Percentiles rank a stretch among this genome's conserved stretches.
Evolutionary conservation across 371 early-diverging fungal genomes (phyloP).

Genomic region (Mucor saturninus): DNA sequence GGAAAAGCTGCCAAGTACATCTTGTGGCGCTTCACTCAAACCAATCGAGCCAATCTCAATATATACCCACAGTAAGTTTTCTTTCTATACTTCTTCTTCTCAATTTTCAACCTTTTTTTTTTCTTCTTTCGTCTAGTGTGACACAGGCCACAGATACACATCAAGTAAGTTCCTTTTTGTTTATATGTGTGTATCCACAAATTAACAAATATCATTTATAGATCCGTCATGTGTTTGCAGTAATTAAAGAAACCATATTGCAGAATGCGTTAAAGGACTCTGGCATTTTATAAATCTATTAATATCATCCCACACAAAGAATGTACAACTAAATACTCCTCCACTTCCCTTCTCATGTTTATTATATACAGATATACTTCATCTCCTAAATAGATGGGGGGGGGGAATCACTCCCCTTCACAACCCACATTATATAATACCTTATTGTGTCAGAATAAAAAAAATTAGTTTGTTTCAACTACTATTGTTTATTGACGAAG

Average conservation of each 20-base stretch:
- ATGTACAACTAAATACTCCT: too few species aligned
- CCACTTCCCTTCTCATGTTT: not conserved
- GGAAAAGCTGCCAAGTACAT: constrained; percentile 82
- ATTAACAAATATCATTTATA: constrained; percentile 10
- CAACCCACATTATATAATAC: not conserved
- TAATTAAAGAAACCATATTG: constrained; percentile 78
- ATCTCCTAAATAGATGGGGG: too few species aligned
- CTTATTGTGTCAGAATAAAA: not conserved
- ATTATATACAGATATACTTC: too few species aligned
- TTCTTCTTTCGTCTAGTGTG: constrained; percentile 41
- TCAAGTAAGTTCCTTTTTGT: constrained; percentile 57
- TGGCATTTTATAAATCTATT: constrained; percentile 63
- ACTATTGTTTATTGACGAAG: constrained; percentile 15
- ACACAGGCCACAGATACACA: constrained; percentile 82
- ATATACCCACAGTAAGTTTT: constrained; percentile 84
- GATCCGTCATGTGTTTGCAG: constrained; percentile 73
- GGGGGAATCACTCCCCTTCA: not conserved
- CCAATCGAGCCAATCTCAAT: constrained; percentile 72
- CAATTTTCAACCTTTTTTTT: not conserved
- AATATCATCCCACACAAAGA: not conserved
- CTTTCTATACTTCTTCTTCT: constrained; percentile 27
- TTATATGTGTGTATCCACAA: not conserved
- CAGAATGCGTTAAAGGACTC: constrained; percentile 74
- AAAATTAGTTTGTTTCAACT: too few species aligned
- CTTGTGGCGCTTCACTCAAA: constrained; percentile 77